Base-by-base conservation (phyloP, 768 basidiomycete genomes). In the Infundibulicybe gibba region DNA sequence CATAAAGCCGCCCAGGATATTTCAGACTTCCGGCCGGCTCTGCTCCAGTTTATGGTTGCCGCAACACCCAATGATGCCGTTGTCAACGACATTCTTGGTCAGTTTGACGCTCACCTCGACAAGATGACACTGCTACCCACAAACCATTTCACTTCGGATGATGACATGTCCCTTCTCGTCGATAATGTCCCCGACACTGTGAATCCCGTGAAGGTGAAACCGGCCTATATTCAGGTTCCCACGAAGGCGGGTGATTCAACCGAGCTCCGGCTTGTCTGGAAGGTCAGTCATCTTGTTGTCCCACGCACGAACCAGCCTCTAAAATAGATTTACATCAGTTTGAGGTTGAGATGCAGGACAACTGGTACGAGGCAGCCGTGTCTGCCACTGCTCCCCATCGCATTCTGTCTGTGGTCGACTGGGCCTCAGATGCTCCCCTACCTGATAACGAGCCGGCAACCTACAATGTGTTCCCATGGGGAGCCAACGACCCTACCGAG, bases 311-410 rank as follows among this genome's bases (percentile, higher is more conserved):
- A 41, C 43, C 37, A 14, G 16, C 2, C 32, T 44, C 31, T 20
- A 32, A 46, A 34, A 42, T 32, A 44, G 16, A n/a, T 49, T 32
- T 13, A 30, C 32, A 39, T 14, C 47, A 87, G 83, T 87, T 94
- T 57, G 91, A 94, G 61, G 87, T 95, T 39, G 88, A 93, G 75
- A 91, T 95, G 87, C 61, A 84, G 59, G 85, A 97, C 68, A 97
- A 94, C 67, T 95, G 91, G 91, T 98, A 98, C 56, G 93, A 97
- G 64, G 80, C 92, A 3, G 77, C 90, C 16, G 85, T 99, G 35
- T 84, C 88, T 10, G 83, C 80, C 1, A 61, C 68, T 21, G 64
- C 75, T n/a, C 88, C 91, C 19, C 85, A 92, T 60, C 77, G 83
- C 50, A 84, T 94, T 54, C 69, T 97, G 57, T 84, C 87, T 20